A percentile compares a stretch with the other conserved stretches of the same genome.
Evolutionary conservation across 1,284 basidiomycete genomes (phyloP).

Genomic region (Phellopilus nigrolimitatus): DNA sequence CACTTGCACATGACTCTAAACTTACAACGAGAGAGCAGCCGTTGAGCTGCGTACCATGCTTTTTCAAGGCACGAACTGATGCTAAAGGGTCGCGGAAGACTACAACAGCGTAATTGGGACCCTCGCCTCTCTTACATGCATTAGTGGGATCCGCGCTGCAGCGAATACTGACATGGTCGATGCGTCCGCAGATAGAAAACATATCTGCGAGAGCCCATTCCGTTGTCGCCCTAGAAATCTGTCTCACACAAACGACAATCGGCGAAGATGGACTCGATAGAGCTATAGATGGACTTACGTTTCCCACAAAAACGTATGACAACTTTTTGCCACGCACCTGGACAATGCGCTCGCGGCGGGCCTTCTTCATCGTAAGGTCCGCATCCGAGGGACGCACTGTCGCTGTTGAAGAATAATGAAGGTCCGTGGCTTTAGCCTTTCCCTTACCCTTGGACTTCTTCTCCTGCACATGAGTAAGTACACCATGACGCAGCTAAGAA

Average conservation of each 20-base stretch:
- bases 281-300: conserved; percentile 37
- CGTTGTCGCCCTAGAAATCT: conserved; percentile 34
- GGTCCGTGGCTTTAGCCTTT: background rate
- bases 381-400: background rate
- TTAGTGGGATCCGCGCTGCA: conserved; percentile 40
- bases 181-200: conserved; percentile 41
- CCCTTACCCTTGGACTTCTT: background rate
- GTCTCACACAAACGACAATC: background rate
- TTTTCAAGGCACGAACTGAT: conserved; percentile 36
- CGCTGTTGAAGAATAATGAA: background rate
- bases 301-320: conserved; percentile 51
- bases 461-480: no score
- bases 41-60: conserved; percentile 35
- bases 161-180: conserved; percentile 41
- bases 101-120: conserved; percentile 47
- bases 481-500: no score
- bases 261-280: background rate
- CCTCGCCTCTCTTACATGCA: conserved; percentile 27
- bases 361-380: background rate
- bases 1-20: background rate
- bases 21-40: conserved; percentile 40
- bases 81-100: conserved; percentile 36
- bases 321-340: conserved; percentile 20
- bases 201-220: conserved; percentile 32
- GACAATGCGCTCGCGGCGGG: conserved; percentile 17